Base-by-base conservation (phyloP, 495 filamentous ascomycete species). In the Lophium mytilinum region DNA sequence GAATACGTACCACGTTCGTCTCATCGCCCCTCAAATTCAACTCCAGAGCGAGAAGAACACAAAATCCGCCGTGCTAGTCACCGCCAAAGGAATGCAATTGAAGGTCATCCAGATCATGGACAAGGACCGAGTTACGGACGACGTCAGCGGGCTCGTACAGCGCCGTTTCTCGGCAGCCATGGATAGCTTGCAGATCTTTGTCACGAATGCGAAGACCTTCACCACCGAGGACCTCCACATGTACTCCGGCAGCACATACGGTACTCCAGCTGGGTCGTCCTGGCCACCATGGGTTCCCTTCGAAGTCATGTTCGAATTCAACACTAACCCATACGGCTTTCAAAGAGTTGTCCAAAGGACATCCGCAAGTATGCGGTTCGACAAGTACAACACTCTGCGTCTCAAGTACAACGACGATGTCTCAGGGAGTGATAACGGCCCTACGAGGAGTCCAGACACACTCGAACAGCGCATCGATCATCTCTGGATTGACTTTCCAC, bases 211-310 rank as follows among this genome's bases (percentile, higher is more conserved):
- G 58, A 91, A 92, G 71, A 88, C 83, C 63, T 87, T 97, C 69
- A 82, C 83, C 40, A 77, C 77, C 3, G 83, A 88, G 53, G 82
- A 90, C 56, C 78, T 96, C 53, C 89, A 91, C 43, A 86, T 97
- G 74, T 96, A 96, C 66, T 89, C 92, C 3, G 93, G 89, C 15
- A 95, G 90, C 71, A 84, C 82, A 50, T 98, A 97, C 63, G 93
- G 93, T 47, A 87, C 91, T 37, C 83, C 88, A 12, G 77, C 82
- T 30, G 87, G 86, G 14, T 90, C 90, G 33, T 83, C 87, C 4
- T 98, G 93, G 93, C 93, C 93, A 4, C 93, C 93, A 33, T 98
- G 93, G 93, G 86, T 97, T 37, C 91, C 93, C 3, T 83, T 97
- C 73, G 93, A 98, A 72, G 88, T 94, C 55, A 96, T 96, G 86